Base-by-base conservation (phyloP, 805 yeast species). In the Torulaspora gathmanii region DNA sequence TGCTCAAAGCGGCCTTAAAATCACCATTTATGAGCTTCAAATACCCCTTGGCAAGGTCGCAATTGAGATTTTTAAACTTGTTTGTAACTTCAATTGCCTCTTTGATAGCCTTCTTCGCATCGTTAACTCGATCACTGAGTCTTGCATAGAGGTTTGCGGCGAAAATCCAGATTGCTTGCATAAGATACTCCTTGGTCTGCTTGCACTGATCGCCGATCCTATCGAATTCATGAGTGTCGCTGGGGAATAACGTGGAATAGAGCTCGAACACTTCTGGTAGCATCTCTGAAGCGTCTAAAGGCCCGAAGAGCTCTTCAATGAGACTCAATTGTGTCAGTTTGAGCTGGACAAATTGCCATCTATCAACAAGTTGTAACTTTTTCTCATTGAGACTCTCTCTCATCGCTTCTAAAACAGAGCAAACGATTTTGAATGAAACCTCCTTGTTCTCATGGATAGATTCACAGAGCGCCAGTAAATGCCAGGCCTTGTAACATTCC, bases 91-190 rank as follows among this genome's bases (percentile, higher is more conserved):
- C 63, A 46, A 77, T 82, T 1, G 95, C 87, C 62, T 88, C 96
- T 6, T 74, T 72, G 4, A 88, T 73, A 37, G 95, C 83, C 46
- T 76, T 80, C 54, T 80, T 80, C 1, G 90, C 79, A 42, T 87
- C 95, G 2, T 69, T 72, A 1, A 67, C 51, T 31, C 77, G 62
- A 1, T 77, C 80, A 9, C 45, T 45, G 0, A 46, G 15, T 47
- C 77, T 75, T 54, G 76, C 67, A 58, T 86, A 88, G 22, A 87
- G 66, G 29, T 74, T 73, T 0, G 88, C 74, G 0, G 86, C 73
- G 77, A 88, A 78, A 40, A 89, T 61, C 96, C 96, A 89, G 19
- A 86, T 57, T 27, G 72, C 71, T 54, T 82, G 87, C 37, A 81
- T 58, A 8, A 79, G 56, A 37, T 68, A 65, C 34, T 72, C 78